Conservation (phyloP, 225 moss, liverwort and hornwort genomes). For the Physcomitrium patens region DNA sequence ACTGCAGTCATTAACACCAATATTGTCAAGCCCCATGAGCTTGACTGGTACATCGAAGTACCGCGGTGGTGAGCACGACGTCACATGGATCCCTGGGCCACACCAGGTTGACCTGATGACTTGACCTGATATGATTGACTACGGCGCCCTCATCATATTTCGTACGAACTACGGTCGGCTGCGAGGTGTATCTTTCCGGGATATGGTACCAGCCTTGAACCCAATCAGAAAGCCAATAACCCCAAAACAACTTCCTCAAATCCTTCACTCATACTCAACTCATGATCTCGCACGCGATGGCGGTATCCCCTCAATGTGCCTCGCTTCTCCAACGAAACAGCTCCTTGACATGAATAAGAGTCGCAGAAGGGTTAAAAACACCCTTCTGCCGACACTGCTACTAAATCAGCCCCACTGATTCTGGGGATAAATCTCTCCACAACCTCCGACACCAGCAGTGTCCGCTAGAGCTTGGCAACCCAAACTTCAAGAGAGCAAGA, state of each 20-base stretch:
- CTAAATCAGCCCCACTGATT: constrained; percentile 4
- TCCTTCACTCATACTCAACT: constrained; percentile 4
- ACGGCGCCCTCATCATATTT: constrained; percentile 8
- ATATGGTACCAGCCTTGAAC: neutral
- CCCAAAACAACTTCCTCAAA: neutral
- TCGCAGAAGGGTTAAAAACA: neutral
- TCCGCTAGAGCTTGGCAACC: neutral
- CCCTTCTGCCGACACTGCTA: neutral
- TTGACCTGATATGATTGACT: constrained; percentile 25
- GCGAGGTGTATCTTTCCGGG: neutral
- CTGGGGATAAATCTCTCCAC: neutral
- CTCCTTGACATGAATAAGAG: neutral
- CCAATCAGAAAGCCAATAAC: neutral
- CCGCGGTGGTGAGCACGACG: constrained; percentile 19
- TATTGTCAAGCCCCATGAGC: constrained; percentile 6
- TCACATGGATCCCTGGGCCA: constrained; percentile 7
- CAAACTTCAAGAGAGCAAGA: neutral
- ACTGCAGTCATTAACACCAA: neutral
- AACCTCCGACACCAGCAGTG: neutral
- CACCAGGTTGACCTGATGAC: constrained; percentile 9
- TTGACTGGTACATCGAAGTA: constrained; percentile 25
- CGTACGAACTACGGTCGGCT: constrained; percentile 24
- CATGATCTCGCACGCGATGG: neutral
- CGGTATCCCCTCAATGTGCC: constrained; percentile 8
- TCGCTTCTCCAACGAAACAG: neutral